Evolutionary conservation across 768 basidiomycete genomes (phyloP), one percentile per base, ranked within the genome.

Genomic region (Tricholoma sp.): DNA sequence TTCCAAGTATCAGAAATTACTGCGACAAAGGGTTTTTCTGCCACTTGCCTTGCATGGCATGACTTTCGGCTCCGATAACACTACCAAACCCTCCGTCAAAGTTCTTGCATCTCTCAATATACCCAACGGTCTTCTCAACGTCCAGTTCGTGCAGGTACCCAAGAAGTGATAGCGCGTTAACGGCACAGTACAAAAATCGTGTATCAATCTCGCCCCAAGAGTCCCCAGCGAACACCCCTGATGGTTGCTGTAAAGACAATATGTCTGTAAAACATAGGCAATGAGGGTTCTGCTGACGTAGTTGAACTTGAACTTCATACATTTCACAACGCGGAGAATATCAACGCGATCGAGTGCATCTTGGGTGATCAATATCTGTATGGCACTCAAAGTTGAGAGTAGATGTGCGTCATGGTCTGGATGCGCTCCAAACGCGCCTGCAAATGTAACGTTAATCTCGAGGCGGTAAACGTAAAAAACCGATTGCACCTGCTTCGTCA

Each of bases 71-170:
- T 0, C 95, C 97, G 13, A 84, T 79, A 13, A 74, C 70, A 47
- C 79, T 85, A 24, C 97, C 96, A 65, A 96, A 99, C 0, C 94
- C 97, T 4, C 95, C 95, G 66, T 99, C 97, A 68, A 94, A 98
- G 69, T 98, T 99, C 65, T 78, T 80, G 72, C 97, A 98, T 34
- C 79, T 74, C 20, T 72, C 68, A 44, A 98, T 81, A 69, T 96
- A 93, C 6, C 71, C 74, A 8, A 90, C 82, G 0, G 90, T 85
- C 64, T 77, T 81, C 28, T 85, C 84, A 39, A 72, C 72, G 59
- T 94, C 84, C 44, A 98, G 74, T 18, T 79, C 77, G 57, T 86
- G 78, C 34, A 97, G 75, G 32, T 79, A 76, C 1, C 89, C 89
- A 11, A 98, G 83, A 17, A 98, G 80, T 0, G 92, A 89, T 0